A percentile compares a stretch with the other conserved stretches of the same genome.
Evolutionary conservation across 768 basidiomycete species (phyloP).

Genomic region (Lactifluus piperatus): DNA sequence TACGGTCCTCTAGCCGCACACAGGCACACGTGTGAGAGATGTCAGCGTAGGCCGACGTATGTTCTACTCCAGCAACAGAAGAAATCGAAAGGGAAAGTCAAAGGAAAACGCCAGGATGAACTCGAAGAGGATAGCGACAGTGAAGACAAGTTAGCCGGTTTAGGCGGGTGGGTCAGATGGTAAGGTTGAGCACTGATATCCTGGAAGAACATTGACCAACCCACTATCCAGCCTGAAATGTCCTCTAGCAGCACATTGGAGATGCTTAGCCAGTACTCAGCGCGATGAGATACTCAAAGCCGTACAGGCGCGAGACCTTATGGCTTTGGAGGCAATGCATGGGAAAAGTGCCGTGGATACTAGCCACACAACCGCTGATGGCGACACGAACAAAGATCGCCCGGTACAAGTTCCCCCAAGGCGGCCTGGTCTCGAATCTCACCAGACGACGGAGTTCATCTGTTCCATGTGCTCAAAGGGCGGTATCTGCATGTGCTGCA

Average conservation of each 20-base stretch:
- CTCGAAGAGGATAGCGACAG: slow-evolving; percentile 51
- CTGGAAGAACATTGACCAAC: slow-evolving; percentile 13
- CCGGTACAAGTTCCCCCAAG: slow-evolving; percentile 1
- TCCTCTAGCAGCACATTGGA: slow-evolving; percentile 70
- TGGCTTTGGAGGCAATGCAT: slow-evolving; percentile 29
- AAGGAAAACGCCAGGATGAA: slow-evolving; percentile 37
- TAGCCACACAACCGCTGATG: background rate
- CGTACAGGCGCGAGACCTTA: slow-evolving; percentile 42
- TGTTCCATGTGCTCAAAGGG: slow-evolving; percentile 70
- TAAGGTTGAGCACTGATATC: slow-evolving; percentile 27
- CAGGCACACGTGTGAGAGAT: slow-evolving; percentile 63
- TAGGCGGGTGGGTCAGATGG: slow-evolving; percentile 87
- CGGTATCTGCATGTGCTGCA: slow-evolving; percentile 71
- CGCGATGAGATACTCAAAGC: slow-evolving; percentile 68
- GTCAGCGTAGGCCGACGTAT: slow-evolving; percentile 53
- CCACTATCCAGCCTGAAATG: slow-evolving; percentile 53
- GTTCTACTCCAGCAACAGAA: slow-evolving; percentile 31
- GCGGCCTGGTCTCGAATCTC: slow-evolving; percentile 11
- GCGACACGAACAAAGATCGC: background rate
- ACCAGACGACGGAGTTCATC: slow-evolving; percentile 70
- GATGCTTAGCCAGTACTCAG: slow-evolving; percentile 55
- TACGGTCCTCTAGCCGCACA: slow-evolving; percentile 49
- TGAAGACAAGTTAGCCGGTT: slow-evolving; percentile 35
- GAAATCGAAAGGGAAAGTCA: slow-evolving; percentile 29
- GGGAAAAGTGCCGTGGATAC: slow-evolving; percentile 8